Conservation (phyloP, 2,329 filamentous ascomycete species). For the Cladosporium sp. region DNA sequence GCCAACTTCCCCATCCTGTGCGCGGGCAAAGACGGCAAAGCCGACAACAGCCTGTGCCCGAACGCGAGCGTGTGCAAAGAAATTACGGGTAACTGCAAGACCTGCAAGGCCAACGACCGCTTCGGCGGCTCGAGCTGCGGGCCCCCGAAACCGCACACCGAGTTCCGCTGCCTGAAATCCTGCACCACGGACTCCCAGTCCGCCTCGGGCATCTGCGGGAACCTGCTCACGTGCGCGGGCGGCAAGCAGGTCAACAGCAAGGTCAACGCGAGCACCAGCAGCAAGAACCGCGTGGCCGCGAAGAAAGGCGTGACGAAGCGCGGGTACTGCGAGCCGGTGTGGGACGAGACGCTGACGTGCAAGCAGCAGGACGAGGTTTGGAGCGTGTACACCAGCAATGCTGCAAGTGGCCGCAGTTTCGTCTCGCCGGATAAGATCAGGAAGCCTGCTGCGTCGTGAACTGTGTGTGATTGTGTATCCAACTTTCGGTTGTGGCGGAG, state of each 20-base stretch:
- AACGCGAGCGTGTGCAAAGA: not conserved
- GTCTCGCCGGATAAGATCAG: not conserved
- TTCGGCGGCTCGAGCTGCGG: not conserved
- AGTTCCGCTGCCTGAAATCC: not conserved
- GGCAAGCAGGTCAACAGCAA: not conserved
- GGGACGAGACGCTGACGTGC: not conserved
- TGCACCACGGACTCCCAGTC: not conserved
- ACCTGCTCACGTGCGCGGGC: not conserved
- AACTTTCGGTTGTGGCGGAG: too few species aligned
- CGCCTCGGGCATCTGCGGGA: not conserved
- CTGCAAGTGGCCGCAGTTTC: not conserved
- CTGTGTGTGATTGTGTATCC: not conserved
- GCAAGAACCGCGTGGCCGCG: not conserved
- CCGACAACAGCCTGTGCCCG: not conserved
- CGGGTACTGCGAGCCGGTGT: not conserved
- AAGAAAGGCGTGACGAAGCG: not conserved
- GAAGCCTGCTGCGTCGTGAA: not conserved
- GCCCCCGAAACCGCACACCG: not conserved
- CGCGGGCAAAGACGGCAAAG: not conserved
- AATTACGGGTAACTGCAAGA: not conserved
- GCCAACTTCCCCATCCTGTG: slow-evolving; percentile 5
- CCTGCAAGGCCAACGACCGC: not conserved
- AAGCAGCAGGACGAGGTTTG: not conserved
- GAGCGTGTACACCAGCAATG: not conserved
- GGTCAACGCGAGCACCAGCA: not conserved